Conservation (phyloP, 1,284 basidiomycete species). For the Porogramme epimiltina region DNA sequence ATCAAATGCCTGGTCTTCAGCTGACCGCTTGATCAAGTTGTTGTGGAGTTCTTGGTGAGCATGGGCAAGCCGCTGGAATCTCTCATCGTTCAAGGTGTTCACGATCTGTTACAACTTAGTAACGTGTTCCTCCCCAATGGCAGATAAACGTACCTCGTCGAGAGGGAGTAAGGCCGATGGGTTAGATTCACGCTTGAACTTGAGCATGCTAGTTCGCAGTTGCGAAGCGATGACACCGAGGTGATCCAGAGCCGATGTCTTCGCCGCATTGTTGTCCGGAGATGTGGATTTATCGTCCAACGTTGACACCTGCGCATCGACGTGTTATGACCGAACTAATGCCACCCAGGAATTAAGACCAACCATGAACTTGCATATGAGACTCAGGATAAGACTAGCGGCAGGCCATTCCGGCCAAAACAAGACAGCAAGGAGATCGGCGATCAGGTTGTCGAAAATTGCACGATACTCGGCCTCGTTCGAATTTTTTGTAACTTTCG, state of each 20-base stretch:
- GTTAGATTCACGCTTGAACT: slow-evolving; percentile 36
- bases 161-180: slow-evolving; percentile 51
- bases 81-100: slow-evolving; percentile 48
- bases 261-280: slow-evolving; percentile 79
- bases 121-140: too few species aligned
- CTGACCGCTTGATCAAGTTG: slow-evolving; percentile 67
- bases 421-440: slow-evolving; percentile 86
- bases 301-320: slow-evolving; percentile 57
- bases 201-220: slow-evolving; percentile 64
- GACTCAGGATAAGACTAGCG: slow-evolving; percentile 77
- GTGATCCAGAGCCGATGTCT: slow-evolving; percentile 90
- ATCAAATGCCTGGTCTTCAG: slow-evolving; percentile 78
- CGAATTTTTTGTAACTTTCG: slow-evolving; percentile 83
- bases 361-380: slow-evolving; percentile 85
- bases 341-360: slow-evolving; percentile 16
- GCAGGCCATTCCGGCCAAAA: slow-evolving; percentile 98
- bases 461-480: slow-evolving; percentile 90
- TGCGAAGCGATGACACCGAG: slow-evolving; percentile 89
- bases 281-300: slow-evolving; percentile 73
- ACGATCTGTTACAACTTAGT: slow-evolving; percentile 50
- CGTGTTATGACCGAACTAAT: not conserved
- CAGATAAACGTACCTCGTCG: slow-evolving; percentile 56
- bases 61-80: slow-evolving; percentile 56
- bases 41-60: slow-evolving; percentile 65
- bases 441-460: slow-evolving; percentile 89